A percentile compares a stretch with the other conserved stretches of the same genome.
phyloP scores from a whole-genome alignment of 768 basidiomycete species.

The Xerocomellus chrysenteron region DNA sequence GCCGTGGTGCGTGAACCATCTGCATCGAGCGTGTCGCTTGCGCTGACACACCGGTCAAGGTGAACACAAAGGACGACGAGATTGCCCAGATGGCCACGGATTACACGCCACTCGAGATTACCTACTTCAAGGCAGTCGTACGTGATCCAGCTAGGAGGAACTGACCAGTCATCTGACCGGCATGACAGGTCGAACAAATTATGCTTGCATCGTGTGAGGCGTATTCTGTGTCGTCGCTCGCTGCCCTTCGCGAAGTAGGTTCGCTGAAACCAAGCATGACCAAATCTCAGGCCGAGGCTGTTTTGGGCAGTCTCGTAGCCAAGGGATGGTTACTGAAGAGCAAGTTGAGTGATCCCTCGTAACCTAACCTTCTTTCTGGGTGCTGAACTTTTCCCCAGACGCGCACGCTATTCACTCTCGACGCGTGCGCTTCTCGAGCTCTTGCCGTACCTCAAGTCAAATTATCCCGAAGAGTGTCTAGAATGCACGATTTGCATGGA shows the following conservation, averaged over 20 bases:
- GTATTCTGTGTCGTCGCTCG: constrained; percentile 75
- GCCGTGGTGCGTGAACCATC: constrained; percentile 53
- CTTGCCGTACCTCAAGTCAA: constrained; percentile 65
- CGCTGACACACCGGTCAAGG: constrained; percentile 41
- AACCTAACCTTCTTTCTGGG: neutral
- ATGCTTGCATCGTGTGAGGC: constrained; percentile 75
- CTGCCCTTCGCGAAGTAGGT: constrained; percentile 70
- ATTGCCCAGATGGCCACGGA: constrained; percentile 85
- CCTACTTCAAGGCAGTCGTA: constrained; percentile 83
- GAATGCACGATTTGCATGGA: constrained; percentile 77
- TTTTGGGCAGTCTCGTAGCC: constrained; percentile 80
- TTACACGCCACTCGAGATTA: constrained; percentile 74
- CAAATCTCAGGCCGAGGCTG: constrained; percentile 70
- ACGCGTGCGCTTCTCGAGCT: constrained; percentile 76
- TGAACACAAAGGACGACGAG: constrained; percentile 78
- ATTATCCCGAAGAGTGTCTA: constrained; percentile 65
- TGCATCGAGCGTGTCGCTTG: neutral
- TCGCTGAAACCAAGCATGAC: constrained; percentile 62
- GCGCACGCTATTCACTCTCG: constrained; percentile 73
- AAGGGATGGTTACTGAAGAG: constrained; percentile 76
- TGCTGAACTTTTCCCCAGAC: constrained; percentile 35
- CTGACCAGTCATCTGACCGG: neutral
- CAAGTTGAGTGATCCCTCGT: constrained; percentile 49
- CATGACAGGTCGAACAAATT: constrained; percentile 76
- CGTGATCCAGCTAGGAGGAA: constrained; percentile 22